Conservation (phyloP, 2,329 filamentous ascomycete genomes). For the Fusarium decemcellulare region DNA sequence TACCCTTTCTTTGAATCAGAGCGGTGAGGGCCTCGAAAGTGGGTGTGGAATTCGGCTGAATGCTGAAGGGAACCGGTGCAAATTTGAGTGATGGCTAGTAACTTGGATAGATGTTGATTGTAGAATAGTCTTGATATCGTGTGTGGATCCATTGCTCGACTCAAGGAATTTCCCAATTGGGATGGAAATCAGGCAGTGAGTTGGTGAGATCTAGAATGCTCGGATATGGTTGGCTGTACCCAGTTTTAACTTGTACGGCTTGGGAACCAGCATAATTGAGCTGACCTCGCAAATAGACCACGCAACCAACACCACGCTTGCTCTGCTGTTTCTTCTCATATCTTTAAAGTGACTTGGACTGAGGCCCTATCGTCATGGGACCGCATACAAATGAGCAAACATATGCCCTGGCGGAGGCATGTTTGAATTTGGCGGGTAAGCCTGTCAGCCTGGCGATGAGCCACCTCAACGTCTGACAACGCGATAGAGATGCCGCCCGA, state of each 20-base stretch:
- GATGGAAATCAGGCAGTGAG: neutral
- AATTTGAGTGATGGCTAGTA: no score
- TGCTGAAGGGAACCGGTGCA: no score
- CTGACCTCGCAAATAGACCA: neutral
- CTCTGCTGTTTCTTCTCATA: neutral
- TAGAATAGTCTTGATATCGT: neutral
- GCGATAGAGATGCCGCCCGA: constrained; percentile 28
- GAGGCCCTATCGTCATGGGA: neutral
- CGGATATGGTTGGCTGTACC: no score
- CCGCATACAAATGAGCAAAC: neutral
- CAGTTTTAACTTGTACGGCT: neutral
- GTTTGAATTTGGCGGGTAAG: neutral
- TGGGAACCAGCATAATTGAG: neutral
- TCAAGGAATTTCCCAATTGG: neutral
- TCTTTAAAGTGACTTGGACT: constrained; percentile 40
- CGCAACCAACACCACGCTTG: no score
- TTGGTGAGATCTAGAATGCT: neutral
- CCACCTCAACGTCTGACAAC: constrained; percentile 4
- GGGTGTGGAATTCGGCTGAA: constrained; percentile 31
- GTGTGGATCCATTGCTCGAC: neutral
- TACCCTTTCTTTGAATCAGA: constrained; percentile 26
- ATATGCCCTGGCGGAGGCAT: neutral
- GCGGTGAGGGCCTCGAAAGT: neutral
- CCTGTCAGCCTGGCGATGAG: neutral
- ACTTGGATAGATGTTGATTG: no score